These are phyloP conservation scores for Epithele typhae DNA, from an alignment of 768 basidiomycete genomes.

Conservation along the genomic window DNA sequence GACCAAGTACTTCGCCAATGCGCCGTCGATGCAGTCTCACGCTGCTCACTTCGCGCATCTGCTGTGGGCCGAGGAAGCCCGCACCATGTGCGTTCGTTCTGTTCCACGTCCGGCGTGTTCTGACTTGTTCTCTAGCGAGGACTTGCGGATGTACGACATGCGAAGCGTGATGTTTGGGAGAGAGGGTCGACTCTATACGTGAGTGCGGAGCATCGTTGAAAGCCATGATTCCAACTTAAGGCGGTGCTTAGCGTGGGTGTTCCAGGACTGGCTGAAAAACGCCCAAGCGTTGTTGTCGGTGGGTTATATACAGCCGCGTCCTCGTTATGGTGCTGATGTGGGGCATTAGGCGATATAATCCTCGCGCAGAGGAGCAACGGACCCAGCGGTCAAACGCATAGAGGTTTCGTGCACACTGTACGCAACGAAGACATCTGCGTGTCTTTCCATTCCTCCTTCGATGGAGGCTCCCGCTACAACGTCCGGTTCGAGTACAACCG, in stretches of 20 bases:
- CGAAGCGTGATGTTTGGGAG: slow-evolving; percentile 31
- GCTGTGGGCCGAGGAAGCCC: neutral
- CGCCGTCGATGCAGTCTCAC: neutral
- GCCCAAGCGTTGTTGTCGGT: slow-evolving; percentile 56
- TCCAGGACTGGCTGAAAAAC: slow-evolving; percentile 51
- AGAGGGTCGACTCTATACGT: slow-evolving; percentile 42
- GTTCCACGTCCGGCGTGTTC: neutral
- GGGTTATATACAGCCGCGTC: slow-evolving; percentile 24
- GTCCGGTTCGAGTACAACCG: slow-evolving; percentile 53
- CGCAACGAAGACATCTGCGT: slow-evolving; percentile 39
- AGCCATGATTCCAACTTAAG: neutral
- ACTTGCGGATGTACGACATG: slow-evolving; percentile 34
- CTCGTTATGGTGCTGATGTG: too few relatives aligned
- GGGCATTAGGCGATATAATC: slow-evolving; percentile 27
- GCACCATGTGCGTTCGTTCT: neutral
- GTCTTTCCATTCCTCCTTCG: slow-evolving; percentile 42
- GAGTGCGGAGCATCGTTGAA: slow-evolving; percentile 6
- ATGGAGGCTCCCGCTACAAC: slow-evolving; percentile 38
- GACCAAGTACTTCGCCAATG: neutral
- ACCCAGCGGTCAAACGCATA: slow-evolving; percentile 23
- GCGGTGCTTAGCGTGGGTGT: slow-evolving; percentile 39
- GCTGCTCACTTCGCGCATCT: neutral
- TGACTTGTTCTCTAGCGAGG: slow-evolving; percentile 17
- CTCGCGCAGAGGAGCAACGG: slow-evolving; percentile 24
- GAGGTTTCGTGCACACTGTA: slow-evolving; percentile 47